These are phyloP conservation scores for Adenanthera pavonina DNA, from an alignment of 306 rosid species.

Conservation along the genomic window DNA sequence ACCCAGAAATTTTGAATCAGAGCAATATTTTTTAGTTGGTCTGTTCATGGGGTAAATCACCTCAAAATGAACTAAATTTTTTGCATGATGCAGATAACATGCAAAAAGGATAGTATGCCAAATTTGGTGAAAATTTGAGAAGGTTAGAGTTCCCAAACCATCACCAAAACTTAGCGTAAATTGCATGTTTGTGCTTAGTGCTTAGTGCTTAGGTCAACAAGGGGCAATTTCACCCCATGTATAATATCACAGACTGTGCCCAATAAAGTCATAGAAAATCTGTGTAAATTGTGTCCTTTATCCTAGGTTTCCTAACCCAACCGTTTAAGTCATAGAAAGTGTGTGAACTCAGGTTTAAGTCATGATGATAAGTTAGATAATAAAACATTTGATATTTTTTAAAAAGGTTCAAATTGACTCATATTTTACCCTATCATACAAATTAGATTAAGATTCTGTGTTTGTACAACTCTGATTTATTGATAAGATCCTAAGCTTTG, in stretches of 20 bases:
- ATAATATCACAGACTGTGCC: neutral
- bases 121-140: neutral
- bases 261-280: neutral
- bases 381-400: too few relatives aligned
- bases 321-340: neutral
- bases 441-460: neutral
- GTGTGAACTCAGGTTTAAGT: neutral
- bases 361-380: neutral
- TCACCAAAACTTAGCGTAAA: neutral
- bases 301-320: neutral
- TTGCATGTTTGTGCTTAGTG: neutral
- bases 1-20: neutral
- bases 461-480: neutral
- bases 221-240: neutral
- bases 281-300: neutral
- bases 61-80: neutral
- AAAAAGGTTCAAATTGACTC: too few relatives aligned
- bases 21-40: neutral
- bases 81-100: too few relatives aligned
- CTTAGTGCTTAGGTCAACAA: neutral
- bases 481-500: neutral
- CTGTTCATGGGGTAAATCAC: neutral
- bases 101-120: neutral
- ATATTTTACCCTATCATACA: neutral
- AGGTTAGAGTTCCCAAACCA: neutral